Evolutionary conservation across 2,329 filamentous ascomycete species (phyloP), one percentile per base, ranked within the genome.

Genomic region (Calycina marina): DNA sequence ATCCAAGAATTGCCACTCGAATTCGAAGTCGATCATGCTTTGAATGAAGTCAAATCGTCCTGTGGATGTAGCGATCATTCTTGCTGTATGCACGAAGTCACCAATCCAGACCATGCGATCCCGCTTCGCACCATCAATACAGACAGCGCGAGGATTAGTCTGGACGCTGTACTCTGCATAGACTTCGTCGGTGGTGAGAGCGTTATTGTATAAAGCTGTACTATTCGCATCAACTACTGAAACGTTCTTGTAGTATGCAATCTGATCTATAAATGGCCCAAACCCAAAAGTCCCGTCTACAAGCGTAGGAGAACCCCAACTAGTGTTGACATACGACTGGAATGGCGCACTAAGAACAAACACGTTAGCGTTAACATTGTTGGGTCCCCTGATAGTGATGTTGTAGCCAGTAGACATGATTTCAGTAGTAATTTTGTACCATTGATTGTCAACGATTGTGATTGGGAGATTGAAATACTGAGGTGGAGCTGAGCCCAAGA

Each of bases 21-120:
- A 38, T 2, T 50, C 35, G 9, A 45, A 50, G 6, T 53, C 39
- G 12, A 62, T 44, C 0, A 49, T 56, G 2, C 56, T 56, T 1
- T 49, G 30, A 3, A 56, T 38, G 12, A 54, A 45, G 14, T 60
- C 56, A n/a, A 38, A 48, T 4, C 53, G 48, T 8, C 46, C 43
- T 1, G 58, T 61, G 5, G 50, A 55, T 1, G 48, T 45, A 0
- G 44, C 47, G 8, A 61, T 43, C 12, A 60, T 50, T 8, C 52
- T 48, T 1, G 51, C 43, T 0, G 60, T 60, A 39, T 62, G 57
- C 25, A 54, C 55, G 32, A 59, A 60, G 35, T 61, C 58, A 4
- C 59, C 58, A 3, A 53, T 47, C 58, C 58, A 61, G 4, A 59
- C 47, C 1, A 59, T 44, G 0, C 58, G 48, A 36, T 62, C 58